Evolutionary conservation across 2,329 filamentous ascomycete species (phyloP).

Genomic region (Colletotrichum sp.): DNA sequence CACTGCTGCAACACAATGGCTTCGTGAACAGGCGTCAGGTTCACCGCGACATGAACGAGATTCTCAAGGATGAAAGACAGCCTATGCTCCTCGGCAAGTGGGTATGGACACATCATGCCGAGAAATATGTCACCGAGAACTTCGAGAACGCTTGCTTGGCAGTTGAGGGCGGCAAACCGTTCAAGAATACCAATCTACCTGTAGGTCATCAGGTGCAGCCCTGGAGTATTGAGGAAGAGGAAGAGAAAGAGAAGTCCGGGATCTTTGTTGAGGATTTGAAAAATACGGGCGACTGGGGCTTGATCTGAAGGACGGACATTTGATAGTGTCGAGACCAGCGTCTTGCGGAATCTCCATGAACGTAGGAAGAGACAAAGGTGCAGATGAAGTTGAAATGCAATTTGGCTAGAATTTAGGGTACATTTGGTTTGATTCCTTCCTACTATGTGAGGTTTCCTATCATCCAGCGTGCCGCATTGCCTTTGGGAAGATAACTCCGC

Average conservation of each 20-base stretch:
- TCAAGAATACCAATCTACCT: neutral
- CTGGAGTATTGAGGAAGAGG: neutral
- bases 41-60: neutral
- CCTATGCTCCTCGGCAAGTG: neutral
- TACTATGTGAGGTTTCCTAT: fast-evolving
- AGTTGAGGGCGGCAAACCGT: neutral
- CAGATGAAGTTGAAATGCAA: fast-evolving
- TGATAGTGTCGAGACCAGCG: neutral
- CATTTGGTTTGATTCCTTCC: fast-evolving
- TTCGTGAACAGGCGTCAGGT: neutral
- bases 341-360: neutral
- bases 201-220: neutral
- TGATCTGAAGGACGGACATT: neutral
- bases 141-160: neutral
- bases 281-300: neutral
- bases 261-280: neutral
- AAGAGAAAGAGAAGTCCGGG: neutral
- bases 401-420: neutral
- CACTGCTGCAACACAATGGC: neutral
- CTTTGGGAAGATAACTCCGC: neutral
- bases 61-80: neutral
- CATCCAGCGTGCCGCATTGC: neutral
- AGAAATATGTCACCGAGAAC: neutral
- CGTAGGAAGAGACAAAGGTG: neutral
- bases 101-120: neutral